phyloP scores from a whole-genome alignment of 1,284 basidiomycete species.

The Irpex lacteus region DNA sequence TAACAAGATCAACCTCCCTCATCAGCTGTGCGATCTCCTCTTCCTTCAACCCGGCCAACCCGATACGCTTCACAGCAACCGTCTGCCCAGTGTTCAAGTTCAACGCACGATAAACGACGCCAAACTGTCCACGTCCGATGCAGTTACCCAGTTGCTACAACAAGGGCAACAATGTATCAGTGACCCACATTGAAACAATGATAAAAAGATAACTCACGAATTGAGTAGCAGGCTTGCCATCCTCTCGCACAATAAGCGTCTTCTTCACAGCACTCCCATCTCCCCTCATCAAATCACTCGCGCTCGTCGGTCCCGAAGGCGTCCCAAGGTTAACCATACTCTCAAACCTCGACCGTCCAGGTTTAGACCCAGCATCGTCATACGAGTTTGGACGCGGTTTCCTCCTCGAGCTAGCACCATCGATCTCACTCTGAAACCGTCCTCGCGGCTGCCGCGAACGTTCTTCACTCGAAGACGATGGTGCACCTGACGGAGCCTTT shows the following conservation, averaged over 20 bases:
- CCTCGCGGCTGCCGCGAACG: conserved; percentile 52
- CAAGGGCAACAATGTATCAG: conserved; percentile 7
- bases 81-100: conserved; percentile 92
- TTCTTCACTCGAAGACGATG: conserved; percentile 26
- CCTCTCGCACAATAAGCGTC: conserved; percentile 78
- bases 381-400: conserved; percentile 62
- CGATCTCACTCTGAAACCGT: conserved; percentile 70
- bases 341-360: conserved; percentile 58
- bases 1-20: conserved; percentile 88
- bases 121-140: conserved; percentile 95
- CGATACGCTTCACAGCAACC: conserved; percentile 93
- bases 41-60: conserved; percentile 82
- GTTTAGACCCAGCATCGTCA: conserved; percentile 57
- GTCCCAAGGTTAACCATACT: conserved; percentile 64
- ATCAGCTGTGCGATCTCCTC: conserved; percentile 85
- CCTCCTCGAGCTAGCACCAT: conserved; percentile 47
- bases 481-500: conserved; percentile 14
- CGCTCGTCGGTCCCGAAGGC: conserved; percentile 48
- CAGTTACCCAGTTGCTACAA: conserved; percentile 90
- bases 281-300: conserved; percentile 56
- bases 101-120: conserved; percentile 90
- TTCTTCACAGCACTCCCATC: conserved; percentile 67
- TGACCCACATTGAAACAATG: conserved; percentile 9
- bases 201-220: conserved; percentile 61
- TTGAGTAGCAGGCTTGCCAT: conserved; percentile 76